A percentile compares a stretch with the other conserved stretches of the same genome.
phyloP scores from a whole-genome alignment of 23 red algal genomes.

The Gracilaria domingensis region DNA sequence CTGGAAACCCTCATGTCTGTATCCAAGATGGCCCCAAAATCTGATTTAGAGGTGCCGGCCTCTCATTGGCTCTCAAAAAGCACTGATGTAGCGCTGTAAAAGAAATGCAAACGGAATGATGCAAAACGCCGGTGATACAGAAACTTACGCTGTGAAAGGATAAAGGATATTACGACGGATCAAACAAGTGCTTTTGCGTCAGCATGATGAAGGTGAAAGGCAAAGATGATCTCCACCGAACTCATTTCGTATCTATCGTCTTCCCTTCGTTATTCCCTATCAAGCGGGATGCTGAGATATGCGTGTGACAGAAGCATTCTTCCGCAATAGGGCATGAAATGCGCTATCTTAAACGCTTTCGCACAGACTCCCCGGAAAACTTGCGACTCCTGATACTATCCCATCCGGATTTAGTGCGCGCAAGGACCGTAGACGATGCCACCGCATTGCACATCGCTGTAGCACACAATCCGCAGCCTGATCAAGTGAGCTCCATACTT shows the following conservation, averaged over 20 bases:
- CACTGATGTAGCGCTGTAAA: neutral
- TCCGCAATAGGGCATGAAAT: neutral
- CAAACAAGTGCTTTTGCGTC: too few relatives aligned
- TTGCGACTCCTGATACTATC: neutral
- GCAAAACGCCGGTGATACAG: too few relatives aligned
- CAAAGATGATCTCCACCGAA: too few relatives aligned
- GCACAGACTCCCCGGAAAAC: neutral
- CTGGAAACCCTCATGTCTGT: neutral
- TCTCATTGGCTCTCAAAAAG: neutral
- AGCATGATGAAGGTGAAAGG: too few relatives aligned
- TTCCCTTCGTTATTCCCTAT: neutral
- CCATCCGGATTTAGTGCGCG: neutral
- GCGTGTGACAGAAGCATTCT: neutral
- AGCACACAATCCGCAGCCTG: slow-evolving; percentile 5
- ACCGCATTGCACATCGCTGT: slow-evolving; percentile 27
- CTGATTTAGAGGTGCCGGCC: neutral
- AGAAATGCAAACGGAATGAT: slow-evolving; percentile 2
- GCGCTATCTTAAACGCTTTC: neutral
- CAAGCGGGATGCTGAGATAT: neutral
- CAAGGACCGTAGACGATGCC: slow-evolving; percentile 30
- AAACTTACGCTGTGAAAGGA: too few relatives aligned
- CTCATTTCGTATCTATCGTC: too few relatives aligned
- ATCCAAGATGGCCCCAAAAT: neutral
- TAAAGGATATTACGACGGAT: too few relatives aligned
- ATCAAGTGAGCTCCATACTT: neutral